Conservation (phyloP, 2,329 filamentous ascomycete species). For the Cercospora zeae-maydis region DNA sequence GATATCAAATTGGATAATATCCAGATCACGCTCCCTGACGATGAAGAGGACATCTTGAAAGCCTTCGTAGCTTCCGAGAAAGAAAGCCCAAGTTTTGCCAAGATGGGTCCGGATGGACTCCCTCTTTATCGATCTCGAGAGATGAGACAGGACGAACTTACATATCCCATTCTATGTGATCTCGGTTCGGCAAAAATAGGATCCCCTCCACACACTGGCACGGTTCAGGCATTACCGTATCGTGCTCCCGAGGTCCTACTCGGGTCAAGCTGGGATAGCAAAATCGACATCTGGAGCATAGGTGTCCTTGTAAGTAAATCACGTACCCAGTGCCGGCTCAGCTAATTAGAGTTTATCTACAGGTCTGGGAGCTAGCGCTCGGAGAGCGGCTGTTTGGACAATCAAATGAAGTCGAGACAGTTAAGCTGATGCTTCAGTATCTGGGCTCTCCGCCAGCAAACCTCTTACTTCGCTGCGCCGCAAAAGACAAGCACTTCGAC, state of each 20-base stretch:
- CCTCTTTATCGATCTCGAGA: not conserved
- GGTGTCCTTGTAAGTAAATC: constrained; percentile 16
- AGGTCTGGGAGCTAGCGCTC: constrained; percentile 9
- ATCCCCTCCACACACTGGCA: not conserved
- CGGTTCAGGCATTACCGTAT: constrained; percentile 4
- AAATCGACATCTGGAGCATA: constrained; percentile 30
- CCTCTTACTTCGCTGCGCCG: constrained; percentile 1
- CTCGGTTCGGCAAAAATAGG: not conserved
- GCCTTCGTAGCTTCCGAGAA: constrained; percentile 1
- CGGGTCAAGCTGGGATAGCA: constrained; percentile 24
- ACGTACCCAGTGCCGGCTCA: not conserved
- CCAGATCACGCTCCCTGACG: constrained; percentile 2
- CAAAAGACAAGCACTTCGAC: not conserved
- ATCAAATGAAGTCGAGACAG: not conserved
- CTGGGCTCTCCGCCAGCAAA: constrained; percentile 1
- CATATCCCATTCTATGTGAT: constrained; percentile 8
- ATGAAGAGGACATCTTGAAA: not conserved
- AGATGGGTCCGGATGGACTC: not conserved
- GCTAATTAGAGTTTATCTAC: not conserved
- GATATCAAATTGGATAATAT: constrained; percentile 10
- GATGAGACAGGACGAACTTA: constrained; percentile 4
- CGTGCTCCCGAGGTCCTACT: constrained; percentile 28
- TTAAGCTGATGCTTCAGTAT: constrained; percentile 4
- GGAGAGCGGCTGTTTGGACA: constrained; percentile 9
- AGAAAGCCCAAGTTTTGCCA: not conserved